Base-by-base conservation (phyloP, 306 rosid species). In the Nissolia schottii region DNA sequence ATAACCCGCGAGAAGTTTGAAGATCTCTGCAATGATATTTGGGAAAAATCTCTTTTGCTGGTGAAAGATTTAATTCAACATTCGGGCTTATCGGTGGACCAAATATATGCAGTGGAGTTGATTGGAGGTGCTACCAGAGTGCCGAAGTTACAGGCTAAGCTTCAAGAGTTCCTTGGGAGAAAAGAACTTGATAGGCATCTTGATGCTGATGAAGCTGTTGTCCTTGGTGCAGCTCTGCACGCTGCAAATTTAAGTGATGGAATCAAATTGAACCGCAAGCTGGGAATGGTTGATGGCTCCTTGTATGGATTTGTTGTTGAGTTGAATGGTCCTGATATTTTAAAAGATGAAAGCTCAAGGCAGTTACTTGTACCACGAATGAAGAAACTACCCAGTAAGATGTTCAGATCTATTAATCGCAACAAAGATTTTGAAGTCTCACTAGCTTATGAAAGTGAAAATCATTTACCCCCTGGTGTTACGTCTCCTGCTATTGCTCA, bases 161-260 rank as follows among this genome's bases (percentile, higher is more conserved):
- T 94, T 80, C 99, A 94, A 84, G 97, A 87, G 62, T 91, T 86
- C 77, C 88, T 94, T 71, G 97, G 99, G 74, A 85, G 92, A 86
- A 89, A 88, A 65, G 90, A 91, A 79, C 84, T 94, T 79, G 99
- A 89, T 76, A 89, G 85, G 86, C 99, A 94, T 88, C 94, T 94
- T 75, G 99, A 94, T 80, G 91, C 99, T 31, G 99, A 94, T 85
- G 99, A 94, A 81, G 99, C 99, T 64, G 84, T 82, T 56, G 97
- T 89, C 74, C 97, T 94, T 27, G 99, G 99, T 49, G 87, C 99
- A 40, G 79, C 97, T 46, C 85, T 94, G 56, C 89, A 91, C 64
- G 99, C 99, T 48, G 97, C 97, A 40, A 94, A 94, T 83, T 58
- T 94, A 86, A 94, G 99, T 59, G 99, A 94, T 81, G 99, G 99